phyloP scores from a whole-genome alignment of 495 filamentous ascomycete species.

The Xylaria venustula region DNA sequence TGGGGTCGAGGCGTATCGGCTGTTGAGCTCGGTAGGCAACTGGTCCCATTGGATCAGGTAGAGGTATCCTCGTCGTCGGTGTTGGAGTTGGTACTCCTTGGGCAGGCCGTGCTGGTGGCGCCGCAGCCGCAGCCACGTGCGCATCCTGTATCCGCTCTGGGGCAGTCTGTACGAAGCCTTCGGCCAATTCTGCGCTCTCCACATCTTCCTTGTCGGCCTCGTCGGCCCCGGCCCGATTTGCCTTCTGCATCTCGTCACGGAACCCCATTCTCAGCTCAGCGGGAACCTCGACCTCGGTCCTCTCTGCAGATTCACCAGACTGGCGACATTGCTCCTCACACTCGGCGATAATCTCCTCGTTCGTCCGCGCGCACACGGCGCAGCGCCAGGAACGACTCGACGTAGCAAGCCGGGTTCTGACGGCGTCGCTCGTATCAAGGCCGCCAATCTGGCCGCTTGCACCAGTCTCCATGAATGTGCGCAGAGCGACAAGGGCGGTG shows the following conservation, averaged over 20 bases:
- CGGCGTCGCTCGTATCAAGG: conserved; percentile 65
- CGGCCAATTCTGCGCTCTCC: conserved; percentile 43
- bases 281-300: conserved; percentile 53
- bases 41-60: conserved; percentile 22
- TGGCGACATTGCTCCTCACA: conserved; percentile 58
- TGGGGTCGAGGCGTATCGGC: conserved; percentile 19
- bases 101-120: conserved; percentile 18
- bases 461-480: conserved; percentile 74
- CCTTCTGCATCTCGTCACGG: conserved; percentile 50
- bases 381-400: conserved; percentile 64
- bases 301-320: conserved; percentile 34
- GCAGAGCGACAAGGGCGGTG: conserved; percentile 68
- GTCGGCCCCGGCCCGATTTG: conserved; percentile 9
- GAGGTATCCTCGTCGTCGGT: conserved; percentile 37
- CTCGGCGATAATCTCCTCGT: conserved; percentile 69
- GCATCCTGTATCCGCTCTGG: conserved; percentile 17
- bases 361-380: conserved; percentile 61
- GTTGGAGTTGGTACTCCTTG: conserved; percentile 36
- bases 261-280: conserved; percentile 59
- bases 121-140: conserved; percentile 7
- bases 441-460: conserved; percentile 82
- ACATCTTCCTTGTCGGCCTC: conserved; percentile 24
- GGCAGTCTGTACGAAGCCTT: conserved; percentile 50
- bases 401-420: conserved; percentile 63
- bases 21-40: not conserved